A percentile compares a stretch with the other conserved stretches of the same genome.
These are phyloP conservation scores for Termitomyces sp. DNA, from an alignment of 768 basidiomycete species.

Conservation along the genomic window DNA sequence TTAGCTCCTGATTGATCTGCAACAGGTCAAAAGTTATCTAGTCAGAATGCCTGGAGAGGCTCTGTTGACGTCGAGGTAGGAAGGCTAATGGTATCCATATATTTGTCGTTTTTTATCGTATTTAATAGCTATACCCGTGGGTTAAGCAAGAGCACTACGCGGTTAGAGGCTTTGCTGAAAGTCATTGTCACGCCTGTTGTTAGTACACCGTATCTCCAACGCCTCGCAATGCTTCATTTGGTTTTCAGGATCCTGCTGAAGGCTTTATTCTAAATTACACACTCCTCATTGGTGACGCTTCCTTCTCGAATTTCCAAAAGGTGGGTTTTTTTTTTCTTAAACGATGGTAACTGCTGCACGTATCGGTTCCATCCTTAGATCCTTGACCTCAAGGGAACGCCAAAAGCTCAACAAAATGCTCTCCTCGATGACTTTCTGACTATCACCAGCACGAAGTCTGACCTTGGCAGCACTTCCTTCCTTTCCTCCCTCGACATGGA, in stretches of 20 bases:
- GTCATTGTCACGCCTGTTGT: conserved; percentile 92
- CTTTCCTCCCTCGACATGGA: conserved; percentile 96
- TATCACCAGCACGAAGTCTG: conserved; percentile 87
- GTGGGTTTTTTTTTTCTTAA: conserved; percentile 28
- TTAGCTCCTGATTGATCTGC: conserved; percentile 86
- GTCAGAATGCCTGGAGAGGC: conserved; percentile 77
- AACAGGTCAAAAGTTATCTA: conserved; percentile 77
- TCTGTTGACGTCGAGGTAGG: conserved; percentile 47
- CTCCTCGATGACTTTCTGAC: conserved; percentile 89
- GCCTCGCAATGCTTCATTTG: neutral
- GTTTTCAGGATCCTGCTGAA: conserved; percentile 74
- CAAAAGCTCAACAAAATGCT: conserved; percentile 79
- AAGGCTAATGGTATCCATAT: conserved; percentile 2
- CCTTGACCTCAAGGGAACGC: conserved; percentile 90
- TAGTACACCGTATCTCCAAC: conserved; percentile 19
- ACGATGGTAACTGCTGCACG: neutral
- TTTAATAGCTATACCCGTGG: conserved; percentile 69
- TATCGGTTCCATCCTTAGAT: conserved; percentile 48
- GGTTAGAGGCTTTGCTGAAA: conserved; percentile 89
- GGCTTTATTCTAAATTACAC: conserved; percentile 96
- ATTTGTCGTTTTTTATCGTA: conserved; percentile 1
- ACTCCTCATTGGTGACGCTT: conserved; percentile 87
- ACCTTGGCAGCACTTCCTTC: conserved; percentile 88
- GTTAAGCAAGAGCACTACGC: conserved; percentile 72
- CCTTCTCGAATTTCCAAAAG: conserved; percentile 98